These are phyloP conservation scores for Phytophthora ramorum DNA, from an alignment of 352 stramenopile species.

Conservation along the genomic window DNA sequence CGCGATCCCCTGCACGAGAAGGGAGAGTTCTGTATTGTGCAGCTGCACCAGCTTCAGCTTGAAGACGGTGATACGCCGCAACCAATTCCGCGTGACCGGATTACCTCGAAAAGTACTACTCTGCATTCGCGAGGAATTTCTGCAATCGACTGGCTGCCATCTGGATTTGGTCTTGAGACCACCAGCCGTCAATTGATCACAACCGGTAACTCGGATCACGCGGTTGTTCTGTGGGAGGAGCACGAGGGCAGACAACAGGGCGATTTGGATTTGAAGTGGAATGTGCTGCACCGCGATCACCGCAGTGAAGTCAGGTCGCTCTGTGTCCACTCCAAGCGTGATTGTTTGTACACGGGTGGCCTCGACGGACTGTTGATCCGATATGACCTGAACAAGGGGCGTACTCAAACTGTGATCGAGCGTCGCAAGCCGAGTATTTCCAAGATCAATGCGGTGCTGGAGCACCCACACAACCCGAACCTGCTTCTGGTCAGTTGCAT, in stretches of 20 bases:
- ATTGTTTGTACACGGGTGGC: conserved; percentile 71
- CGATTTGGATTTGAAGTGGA: conserved; percentile 66
- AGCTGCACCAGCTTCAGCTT: conserved; percentile 70
- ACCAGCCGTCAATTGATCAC: conserved; percentile 68
- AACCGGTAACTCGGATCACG: conserved; percentile 73
- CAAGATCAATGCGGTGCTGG: conserved; percentile 86
- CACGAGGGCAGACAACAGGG: conserved; percentile 38
- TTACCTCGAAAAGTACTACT: conserved; percentile 68
- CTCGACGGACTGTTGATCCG: conserved; percentile 75
- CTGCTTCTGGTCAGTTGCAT: conserved; percentile 81
- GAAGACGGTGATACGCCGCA: conserved; percentile 50
- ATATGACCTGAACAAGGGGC: conserved; percentile 70
- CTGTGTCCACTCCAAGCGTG: conserved; percentile 79
- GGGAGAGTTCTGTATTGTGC: conserved; percentile 82
- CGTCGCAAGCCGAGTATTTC: conserved; percentile 78
- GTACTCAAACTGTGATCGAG: conserved; percentile 59
- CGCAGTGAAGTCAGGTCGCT: conserved; percentile 78
- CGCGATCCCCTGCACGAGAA: conserved; percentile 63
- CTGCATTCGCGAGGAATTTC: conserved; percentile 72
- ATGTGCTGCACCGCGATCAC: conserved; percentile 76
- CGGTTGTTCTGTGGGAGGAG: conserved; percentile 81
- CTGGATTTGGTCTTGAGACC: conserved; percentile 50
- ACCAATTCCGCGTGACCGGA: conserved; percentile 56
- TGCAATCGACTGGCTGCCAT: conserved; percentile 72
- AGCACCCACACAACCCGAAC: conserved; percentile 87